Percentiles rank a stretch among this genome's conserved stretches.
phyloP scores from a whole-genome alignment of 2,329 filamentous ascomycete genomes.

The Sporothrix protearum region DNA sequence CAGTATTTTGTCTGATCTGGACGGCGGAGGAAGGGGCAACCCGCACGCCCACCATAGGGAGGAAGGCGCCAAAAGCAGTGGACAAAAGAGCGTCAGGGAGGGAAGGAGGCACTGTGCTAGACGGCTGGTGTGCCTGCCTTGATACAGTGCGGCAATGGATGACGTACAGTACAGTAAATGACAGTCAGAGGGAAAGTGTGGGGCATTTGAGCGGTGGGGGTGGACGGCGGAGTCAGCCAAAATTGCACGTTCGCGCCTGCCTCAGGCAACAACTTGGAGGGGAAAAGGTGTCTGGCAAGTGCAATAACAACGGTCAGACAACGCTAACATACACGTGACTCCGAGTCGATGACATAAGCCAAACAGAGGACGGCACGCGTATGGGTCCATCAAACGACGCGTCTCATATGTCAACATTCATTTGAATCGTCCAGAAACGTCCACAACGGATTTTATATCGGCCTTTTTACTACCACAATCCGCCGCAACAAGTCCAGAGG shows the following conservation, averaged over 20 bases:
- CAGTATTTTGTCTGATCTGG: slow-evolving; percentile 12
- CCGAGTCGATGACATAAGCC: slow-evolving; percentile 1
- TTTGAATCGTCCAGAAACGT: background rate
- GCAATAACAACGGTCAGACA: background rate
- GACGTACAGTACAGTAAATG: background rate
- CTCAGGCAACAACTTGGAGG: slow-evolving; percentile 18
- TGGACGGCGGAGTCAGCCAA: slow-evolving; percentile 13
- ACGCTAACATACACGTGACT: background rate
- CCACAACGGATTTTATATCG: background rate
- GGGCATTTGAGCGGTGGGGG: slow-evolving; percentile 24
- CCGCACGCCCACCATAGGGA: background rate
- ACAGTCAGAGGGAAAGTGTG: slow-evolving; percentile 15
- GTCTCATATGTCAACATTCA: slow-evolving; percentile 11
- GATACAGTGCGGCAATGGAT: slow-evolving; percentile 13
- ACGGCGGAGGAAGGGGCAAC: slow-evolving; percentile 25
- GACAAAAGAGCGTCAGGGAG: background rate
- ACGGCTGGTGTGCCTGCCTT: background rate
- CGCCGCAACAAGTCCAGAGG: too few species aligned
- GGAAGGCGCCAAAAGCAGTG: background rate
- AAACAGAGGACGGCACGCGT: background rate
- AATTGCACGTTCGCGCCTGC: background rate
- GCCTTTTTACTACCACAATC: background rate
- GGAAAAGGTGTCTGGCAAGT: background rate
- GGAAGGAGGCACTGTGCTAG: slow-evolving; percentile 7
- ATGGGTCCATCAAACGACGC: background rate